Conservation (phyloP, 495 filamentous ascomycete genomes). For the Venustampulla echinocandica region DNA sequence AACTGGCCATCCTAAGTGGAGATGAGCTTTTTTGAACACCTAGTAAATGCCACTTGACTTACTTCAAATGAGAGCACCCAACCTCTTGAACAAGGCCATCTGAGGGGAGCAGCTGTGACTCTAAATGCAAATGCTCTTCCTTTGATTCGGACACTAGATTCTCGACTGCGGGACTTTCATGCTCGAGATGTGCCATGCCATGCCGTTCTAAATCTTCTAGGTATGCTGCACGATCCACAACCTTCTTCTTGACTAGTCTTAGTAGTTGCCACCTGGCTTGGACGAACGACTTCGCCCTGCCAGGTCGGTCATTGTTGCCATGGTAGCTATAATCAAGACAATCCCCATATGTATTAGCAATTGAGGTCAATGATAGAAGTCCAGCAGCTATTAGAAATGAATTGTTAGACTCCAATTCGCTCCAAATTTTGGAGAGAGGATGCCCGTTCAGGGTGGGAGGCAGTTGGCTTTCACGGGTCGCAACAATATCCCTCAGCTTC, state of each 20-base stretch:
- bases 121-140: background rate
- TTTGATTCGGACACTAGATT: background rate
- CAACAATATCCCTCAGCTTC: background rate
- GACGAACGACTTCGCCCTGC: background rate
- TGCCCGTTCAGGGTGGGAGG: background rate
- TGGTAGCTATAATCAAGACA: background rate
- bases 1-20: too few relatives aligned
- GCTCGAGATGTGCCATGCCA: background rate
- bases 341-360: background rate
- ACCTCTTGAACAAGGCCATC: too few relatives aligned
- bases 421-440: constrained; percentile 1
- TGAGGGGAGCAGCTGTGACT: too few relatives aligned
- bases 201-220: constrained; percentile 28
- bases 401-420: background rate
- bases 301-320: background rate
- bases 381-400: background rate
- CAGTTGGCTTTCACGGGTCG: background rate
- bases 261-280: background rate
- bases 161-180: background rate
- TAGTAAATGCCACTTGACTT: too few relatives aligned
- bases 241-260: background rate
- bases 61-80: too few relatives aligned
- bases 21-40: too few relatives aligned
- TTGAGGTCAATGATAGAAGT: background rate
- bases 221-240: background rate